Evolutionary conservation across 768 basidiomycete genomes (phyloP).

Genomic region (Solioccasus polychromus): DNA sequence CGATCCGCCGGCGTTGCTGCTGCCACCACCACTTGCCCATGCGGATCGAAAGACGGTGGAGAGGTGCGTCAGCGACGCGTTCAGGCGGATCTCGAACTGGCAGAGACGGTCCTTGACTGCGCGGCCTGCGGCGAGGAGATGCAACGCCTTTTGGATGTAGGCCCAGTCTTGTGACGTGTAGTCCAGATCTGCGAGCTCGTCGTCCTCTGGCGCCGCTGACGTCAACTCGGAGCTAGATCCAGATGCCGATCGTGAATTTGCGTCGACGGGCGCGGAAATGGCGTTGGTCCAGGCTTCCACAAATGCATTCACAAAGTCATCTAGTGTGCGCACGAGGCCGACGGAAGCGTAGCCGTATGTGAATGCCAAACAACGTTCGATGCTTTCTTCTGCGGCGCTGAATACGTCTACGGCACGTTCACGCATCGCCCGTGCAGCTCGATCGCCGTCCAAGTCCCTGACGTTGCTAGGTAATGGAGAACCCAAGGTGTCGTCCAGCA

Average conservation of each 20-base stretch:
- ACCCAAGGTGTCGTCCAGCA: constrained; percentile 59
- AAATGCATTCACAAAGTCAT: constrained; percentile 68
- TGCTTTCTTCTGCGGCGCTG: constrained; percentile 73
- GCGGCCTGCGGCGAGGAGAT: constrained; percentile 79
- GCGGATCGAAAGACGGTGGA: constrained; percentile 58
- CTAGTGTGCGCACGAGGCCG: constrained; percentile 72
- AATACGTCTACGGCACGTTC: constrained; percentile 78
- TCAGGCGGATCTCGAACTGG: constrained; percentile 69
- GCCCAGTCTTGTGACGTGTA: constrained; percentile 90
- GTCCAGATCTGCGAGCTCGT: constrained; percentile 77
- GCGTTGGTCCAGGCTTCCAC: constrained; percentile 60
- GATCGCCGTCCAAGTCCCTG: constrained; percentile 33
- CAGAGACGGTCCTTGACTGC: constrained; percentile 65
- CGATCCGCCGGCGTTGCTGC: no score
- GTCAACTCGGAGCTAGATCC: constrained; percentile 32
- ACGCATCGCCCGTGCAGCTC: constrained; percentile 59
- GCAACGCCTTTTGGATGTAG: constrained; percentile 77
- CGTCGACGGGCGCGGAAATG: constrained; percentile 38
- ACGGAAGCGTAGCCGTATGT: constrained; percentile 87
- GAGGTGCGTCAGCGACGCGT: constrained; percentile 54
- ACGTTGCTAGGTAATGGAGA: constrained; percentile 37
- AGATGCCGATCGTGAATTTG: constrained; percentile 26
- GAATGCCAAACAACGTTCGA: constrained; percentile 70
- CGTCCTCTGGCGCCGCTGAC: constrained; percentile 32
- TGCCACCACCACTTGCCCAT: constrained; percentile 46